Evolutionary conservation across 352 stramenopile species (phyloP), one percentile per base, ranked within the genome.

Genomic region (Globisporangium iwayamae): DNA sequence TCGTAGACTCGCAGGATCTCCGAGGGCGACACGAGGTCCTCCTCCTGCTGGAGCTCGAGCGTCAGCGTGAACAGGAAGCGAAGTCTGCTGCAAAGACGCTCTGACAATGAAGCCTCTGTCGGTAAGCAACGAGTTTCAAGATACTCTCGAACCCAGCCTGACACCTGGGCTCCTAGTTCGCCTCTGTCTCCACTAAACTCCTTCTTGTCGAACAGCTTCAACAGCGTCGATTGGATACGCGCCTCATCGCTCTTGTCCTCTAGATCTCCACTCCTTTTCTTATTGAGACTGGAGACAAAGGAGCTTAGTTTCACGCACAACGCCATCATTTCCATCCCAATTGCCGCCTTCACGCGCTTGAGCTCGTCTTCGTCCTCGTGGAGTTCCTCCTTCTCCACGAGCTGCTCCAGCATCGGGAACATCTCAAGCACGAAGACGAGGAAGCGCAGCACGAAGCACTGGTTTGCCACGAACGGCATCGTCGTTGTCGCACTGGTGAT

Each of bases 281-380:
- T 62, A 25, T n/a, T 39, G 16, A 62, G 18, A 18, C 64, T 64
- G 38, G 69, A 63, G 50, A 73, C 69, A 28, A 54, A 79, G 5
- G 76, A 84, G 10, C 74, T 79, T 56, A 91, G 41, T 9, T 78
- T 77, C 20, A 91, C 69, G 56, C 77, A 85, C 45, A 87, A 28
- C 8, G 70, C 68, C 20, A 85, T 65, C 25, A 90, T 53, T 46
- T 92, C 85, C 28, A 75, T 70, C n/a, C 70, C 75, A 13, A 91
- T 60, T 0, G 75, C 63, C 32, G 72, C 68, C 34, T 83, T 83
- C 9, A 78, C 74, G n/a, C 53, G 67, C 32, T 67, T 65, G 8
- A 90, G 56, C 30, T 83, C 79, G 16, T 87, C 75, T 74, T 90
- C 79, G 30, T 92, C 78, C 43, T 92, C 83, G 66, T 79, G 81